These are phyloP conservation scores for Triticum urartu DNA, from an alignment of 176 grass and related monocot species.

Conservation along the genomic window DNA sequence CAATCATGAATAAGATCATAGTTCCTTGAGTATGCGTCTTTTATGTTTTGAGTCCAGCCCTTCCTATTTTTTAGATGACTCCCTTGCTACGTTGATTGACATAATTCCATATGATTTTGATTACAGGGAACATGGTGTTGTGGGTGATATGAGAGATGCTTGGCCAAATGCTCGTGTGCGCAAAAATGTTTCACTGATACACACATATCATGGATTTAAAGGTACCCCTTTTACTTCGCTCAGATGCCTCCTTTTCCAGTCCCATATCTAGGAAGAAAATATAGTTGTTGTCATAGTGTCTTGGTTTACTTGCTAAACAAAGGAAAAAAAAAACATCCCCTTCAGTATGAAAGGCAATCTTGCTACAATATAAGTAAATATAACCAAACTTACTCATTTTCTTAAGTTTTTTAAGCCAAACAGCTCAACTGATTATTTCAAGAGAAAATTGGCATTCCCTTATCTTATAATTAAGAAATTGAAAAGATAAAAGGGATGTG, in stretches of 20 bases:
- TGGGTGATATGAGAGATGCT: slow-evolving; percentile 99
- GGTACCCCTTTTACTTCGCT: slow-evolving; percentile 40
- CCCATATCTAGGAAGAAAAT: background rate
- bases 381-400: background rate
- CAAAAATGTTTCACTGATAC: slow-evolving; percentile 95
- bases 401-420: background rate
- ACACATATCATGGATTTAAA: slow-evolving; percentile 99
- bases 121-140: slow-evolving; percentile 90
- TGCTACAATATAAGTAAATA: background rate
- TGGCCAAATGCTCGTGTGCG: slow-evolving; percentile 93
- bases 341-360: background rate
- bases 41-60: background rate
- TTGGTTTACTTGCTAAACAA: background rate
- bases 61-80: background rate
- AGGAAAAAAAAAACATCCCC: slow-evolving; percentile 4
- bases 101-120: slow-evolving; percentile 22
- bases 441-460: background rate
- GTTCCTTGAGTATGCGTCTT: background rate
- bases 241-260: background rate
- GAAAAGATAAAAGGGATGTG: background rate
- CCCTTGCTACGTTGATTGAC: slow-evolving; percentile 12
- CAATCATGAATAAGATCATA: slow-evolving; percentile 1
- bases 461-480: background rate
- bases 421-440: background rate
- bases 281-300: background rate